A percentile compares a stretch with the other conserved stretches of the same genome.
phyloP scores from a whole-genome alignment of 2,329 filamentous ascomycete genomes.

The Cladosporium sp. region DNA sequence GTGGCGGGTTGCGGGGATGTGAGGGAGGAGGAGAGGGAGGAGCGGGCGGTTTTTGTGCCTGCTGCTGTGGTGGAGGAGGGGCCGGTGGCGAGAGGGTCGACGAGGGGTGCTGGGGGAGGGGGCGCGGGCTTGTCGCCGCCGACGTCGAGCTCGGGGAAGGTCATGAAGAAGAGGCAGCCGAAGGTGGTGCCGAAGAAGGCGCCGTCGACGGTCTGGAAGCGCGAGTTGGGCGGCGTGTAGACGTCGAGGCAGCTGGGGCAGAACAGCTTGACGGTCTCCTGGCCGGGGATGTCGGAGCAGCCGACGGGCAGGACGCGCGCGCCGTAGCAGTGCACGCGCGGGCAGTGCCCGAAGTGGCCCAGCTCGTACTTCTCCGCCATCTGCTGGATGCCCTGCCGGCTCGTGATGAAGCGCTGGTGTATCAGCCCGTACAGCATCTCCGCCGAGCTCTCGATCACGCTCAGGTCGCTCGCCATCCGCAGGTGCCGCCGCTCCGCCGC shows the following conservation, averaged over 20 bases:
- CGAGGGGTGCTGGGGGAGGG: slow-evolving; percentile 11
- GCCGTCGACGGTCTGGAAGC: slow-evolving; percentile 94
- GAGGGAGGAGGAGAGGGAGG: slow-evolving; percentile 26
- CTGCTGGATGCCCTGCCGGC: slow-evolving; percentile 89
- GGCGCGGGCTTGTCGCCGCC: slow-evolving; percentile 31
- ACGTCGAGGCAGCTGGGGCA: slow-evolving; percentile 95
- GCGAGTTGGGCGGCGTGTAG: slow-evolving; percentile 93
- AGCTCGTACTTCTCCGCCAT: slow-evolving; percentile 99
- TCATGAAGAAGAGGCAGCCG: slow-evolving; percentile 94
- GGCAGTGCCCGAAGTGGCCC: slow-evolving; percentile 91
- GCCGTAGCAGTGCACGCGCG: slow-evolving; percentile 86
- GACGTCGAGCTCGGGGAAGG: slow-evolving; percentile 92
- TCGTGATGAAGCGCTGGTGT: slow-evolving; percentile 97
- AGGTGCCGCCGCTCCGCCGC: slow-evolving; percentile 66
- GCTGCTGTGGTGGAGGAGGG: slow-evolving; percentile 10
- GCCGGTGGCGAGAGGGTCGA: slow-evolving; percentile 8
- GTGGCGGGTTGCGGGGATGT: slow-evolving; percentile 23
- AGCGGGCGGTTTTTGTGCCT: slow-evolving; percentile 20
- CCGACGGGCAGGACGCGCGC: slow-evolving; percentile 89
- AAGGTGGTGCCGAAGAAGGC: slow-evolving; percentile 98
- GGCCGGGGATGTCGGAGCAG: slow-evolving; percentile 86
- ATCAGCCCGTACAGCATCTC: slow-evolving; percentile 97
- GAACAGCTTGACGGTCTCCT: slow-evolving; percentile 97
- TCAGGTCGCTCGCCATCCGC: slow-evolving; percentile 85
- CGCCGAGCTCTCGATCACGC: slow-evolving; percentile 94